Evolutionary conservation across 2,329 filamentous ascomycete species (phyloP), one percentile per base, ranked within the genome.

Genomic region (Acrocalymma vagum): DNA sequence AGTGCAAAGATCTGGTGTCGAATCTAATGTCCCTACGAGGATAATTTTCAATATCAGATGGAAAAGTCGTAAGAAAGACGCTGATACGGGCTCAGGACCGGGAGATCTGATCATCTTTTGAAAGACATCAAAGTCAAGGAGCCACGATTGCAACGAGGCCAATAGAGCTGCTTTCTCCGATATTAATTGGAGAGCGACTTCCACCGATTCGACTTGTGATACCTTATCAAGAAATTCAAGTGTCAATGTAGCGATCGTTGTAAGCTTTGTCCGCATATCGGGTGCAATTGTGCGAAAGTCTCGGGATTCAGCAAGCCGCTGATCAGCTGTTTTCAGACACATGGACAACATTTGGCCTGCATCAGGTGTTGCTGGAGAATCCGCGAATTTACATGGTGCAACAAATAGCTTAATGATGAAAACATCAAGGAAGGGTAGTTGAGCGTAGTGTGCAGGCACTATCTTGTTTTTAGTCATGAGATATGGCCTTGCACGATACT

Each of bases 401-500:
- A 38, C 40, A 28, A 57, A 54, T 18, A 54, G 38, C 36, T 52
- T 56, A 36, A 56, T 46, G 34, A 56, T 29, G 38, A 54, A 56
- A 32, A 56, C 48, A 33, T 53, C 53, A 9, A 77, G 49, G 5
- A 70, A 52, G 3, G 74, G 72, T 28, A 77, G 51, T 16, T 59
- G 53, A 5, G 30, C 47, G 45, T 65, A 56, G 5, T 60, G 36
- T 49, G 68, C 65, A 42, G 69, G 63, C 24, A 65, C 42, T 8
- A 74, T 47, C 35, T 50, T 51, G 26, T 61, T 42, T 16, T 42
- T 17, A 1, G 43, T 47, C 25, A 48, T 39, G 34, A 75, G 34
- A 37, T 26, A 20, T 45, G 73, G 72, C 38, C 73, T 66, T 45
- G 66, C 67, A 10, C 64, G 65, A 34, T 70, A 63, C 50, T 76